phyloP scores from a whole-genome alignment of 768 basidiomycete genomes.

The Mycena haematopus region DNA sequence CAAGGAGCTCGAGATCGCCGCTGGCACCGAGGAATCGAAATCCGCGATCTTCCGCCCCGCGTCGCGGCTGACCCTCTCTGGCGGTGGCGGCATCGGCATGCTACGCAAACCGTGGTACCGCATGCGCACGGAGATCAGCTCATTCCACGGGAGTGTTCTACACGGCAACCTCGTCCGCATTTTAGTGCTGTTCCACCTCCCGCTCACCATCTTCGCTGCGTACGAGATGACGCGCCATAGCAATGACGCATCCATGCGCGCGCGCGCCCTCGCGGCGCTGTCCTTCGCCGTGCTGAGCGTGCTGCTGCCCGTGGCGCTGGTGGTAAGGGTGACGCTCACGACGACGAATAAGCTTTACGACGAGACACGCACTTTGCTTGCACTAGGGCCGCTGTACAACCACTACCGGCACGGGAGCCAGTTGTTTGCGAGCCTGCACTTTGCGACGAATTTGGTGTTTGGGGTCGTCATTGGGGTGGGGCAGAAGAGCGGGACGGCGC shows the following conservation, averaged over 20 bases:
- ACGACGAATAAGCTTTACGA: slow-evolving; percentile 93
- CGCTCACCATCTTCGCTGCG: slow-evolving; percentile 89
- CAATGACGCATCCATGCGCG: slow-evolving; percentile 56
- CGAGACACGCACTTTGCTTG: slow-evolving; percentile 89
- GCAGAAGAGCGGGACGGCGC: slow-evolving; percentile 89
- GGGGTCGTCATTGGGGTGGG: slow-evolving; percentile 89
- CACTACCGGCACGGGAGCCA: slow-evolving; percentile 92
- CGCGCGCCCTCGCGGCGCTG: slow-evolving; percentile 80
- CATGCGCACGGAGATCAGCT: slow-evolving; percentile 66
- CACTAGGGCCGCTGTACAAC: slow-evolving; percentile 92
- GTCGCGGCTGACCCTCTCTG: slow-evolving; percentile 22
- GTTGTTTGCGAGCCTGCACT: slow-evolving; percentile 82
- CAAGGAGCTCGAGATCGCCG: slow-evolving; percentile 42
- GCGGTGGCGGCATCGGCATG: slow-evolving; percentile 32
- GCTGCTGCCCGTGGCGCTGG: slow-evolving; percentile 72
- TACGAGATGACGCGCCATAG: slow-evolving; percentile 79
- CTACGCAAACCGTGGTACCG: slow-evolving; percentile 54
- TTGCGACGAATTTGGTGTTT: slow-evolving; percentile 82
- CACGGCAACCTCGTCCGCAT: slow-evolving; percentile 93
- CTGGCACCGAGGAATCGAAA: slow-evolving; percentile 28
- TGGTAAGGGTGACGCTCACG: slow-evolving; percentile 80
- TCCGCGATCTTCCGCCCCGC: slow-evolving; percentile 28
- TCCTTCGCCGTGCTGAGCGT: slow-evolving; percentile 85
- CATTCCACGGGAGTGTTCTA: slow-evolving; percentile 81
- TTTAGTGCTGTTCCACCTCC: slow-evolving; percentile 92